Conservation (phyloP, 2,329 filamentous ascomycete genomes). For the Microdochium paspali region DNA sequence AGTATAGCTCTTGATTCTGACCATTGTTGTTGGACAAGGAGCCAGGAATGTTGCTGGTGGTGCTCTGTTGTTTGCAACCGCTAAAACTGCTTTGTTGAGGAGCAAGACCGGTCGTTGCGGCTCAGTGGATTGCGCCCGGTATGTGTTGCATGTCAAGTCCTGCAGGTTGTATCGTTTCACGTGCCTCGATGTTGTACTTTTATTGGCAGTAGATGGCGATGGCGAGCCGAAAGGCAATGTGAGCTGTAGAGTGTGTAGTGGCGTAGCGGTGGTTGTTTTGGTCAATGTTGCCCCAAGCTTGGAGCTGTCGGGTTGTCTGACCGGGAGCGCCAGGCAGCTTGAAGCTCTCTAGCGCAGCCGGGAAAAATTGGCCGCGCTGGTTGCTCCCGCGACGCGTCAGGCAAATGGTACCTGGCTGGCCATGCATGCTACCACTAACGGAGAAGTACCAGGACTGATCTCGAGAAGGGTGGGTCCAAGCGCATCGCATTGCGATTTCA, state of each 20-base stretch:
- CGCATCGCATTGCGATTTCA: not conserved
- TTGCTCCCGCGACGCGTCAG: not conserved
- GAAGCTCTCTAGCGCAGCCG: not conserved
- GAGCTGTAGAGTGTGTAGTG: not conserved
- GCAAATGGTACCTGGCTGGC: not conserved
- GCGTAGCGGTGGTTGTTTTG: not conserved
- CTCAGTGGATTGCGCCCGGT: not conserved
- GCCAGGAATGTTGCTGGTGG: not conserved
- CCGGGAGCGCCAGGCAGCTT: not conserved
- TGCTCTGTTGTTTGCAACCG: not conserved
- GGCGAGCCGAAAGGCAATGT: no score
- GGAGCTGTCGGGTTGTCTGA: not conserved
- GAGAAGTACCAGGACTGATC: not conserved
- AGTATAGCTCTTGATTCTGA: slow-evolving; percentile 76
- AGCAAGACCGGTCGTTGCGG: not conserved
- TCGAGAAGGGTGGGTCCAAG: not conserved
- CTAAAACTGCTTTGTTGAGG: not conserved
- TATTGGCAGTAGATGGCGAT: no score
- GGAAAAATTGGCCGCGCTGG: not conserved
- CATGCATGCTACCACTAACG: not conserved
- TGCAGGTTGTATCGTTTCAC: not conserved
- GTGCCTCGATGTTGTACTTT: not conserved
- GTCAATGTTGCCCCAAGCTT: not conserved
- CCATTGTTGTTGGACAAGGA: slow-evolving; percentile 45
- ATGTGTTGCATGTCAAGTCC: not conserved